Conservation (phyloP, 164 flowering plant genomes). For the Piper longum region DNA sequence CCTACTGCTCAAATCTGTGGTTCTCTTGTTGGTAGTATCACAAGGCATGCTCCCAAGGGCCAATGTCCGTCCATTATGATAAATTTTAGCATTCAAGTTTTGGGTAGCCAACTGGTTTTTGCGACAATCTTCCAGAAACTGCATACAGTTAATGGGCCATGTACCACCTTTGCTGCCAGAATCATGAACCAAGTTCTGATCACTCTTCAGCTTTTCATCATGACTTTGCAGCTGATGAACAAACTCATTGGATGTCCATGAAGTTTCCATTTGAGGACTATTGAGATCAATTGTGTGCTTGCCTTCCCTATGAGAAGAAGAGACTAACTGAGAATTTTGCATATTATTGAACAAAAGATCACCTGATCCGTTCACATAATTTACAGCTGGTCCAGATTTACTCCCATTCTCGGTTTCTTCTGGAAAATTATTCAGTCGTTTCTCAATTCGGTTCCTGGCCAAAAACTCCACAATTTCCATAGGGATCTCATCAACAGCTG, state of each 20-base stretch:
- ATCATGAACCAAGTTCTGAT: slow-evolving; percentile 15
- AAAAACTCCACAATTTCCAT: slow-evolving; percentile 83
- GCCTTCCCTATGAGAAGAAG: slow-evolving; percentile 8
- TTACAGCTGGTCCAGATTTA: neutral
- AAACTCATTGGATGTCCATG: slow-evolving; percentile 11
- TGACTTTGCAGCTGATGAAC: slow-evolving; percentile 10
- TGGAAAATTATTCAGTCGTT: slow-evolving; percentile 29
- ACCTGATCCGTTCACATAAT: neutral
- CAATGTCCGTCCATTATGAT: neutral
- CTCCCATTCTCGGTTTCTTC: neutral
- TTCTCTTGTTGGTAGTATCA: neutral
- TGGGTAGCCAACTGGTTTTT: slow-evolving; percentile 10
- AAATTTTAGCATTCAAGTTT: neutral
- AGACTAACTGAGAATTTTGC: slow-evolving; percentile 9
- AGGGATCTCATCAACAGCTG: slow-evolving; percentile 51
- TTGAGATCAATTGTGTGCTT: slow-evolving; percentile 2
- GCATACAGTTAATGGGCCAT: slow-evolving; percentile 13
- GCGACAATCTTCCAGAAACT: slow-evolving; percentile 12
- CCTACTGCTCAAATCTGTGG: neutral
- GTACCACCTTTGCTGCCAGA: slow-evolving; percentile 11
- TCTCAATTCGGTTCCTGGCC: slow-evolving; percentile 69
- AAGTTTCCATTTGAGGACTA: slow-evolving; percentile 11
- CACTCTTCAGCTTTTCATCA: slow-evolving; percentile 11
- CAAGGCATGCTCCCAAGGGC: neutral
- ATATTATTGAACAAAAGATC: slow-evolving; percentile 5